A percentile compares a stretch with the other conserved stretches of the same genome.
These are phyloP conservation scores for Stemphylium lycopersici DNA, from an alignment of 2,329 filamentous ascomycete genomes.

Conservation along the genomic window DNA sequence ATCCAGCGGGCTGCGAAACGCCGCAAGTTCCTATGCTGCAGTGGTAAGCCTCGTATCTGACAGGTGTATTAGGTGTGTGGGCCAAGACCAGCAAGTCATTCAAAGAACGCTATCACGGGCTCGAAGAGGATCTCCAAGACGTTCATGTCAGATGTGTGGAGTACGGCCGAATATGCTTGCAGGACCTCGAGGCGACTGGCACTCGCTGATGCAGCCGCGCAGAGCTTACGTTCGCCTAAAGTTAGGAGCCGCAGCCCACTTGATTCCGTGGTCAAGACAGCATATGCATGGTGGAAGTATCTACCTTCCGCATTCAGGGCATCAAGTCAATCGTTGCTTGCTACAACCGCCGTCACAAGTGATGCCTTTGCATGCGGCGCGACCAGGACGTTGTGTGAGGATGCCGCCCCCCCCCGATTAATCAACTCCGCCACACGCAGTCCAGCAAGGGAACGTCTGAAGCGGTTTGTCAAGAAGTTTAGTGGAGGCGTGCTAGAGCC, in stretches of 20 bases:
- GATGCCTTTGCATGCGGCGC: constrained; percentile 33
- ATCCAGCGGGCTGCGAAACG: constrained; percentile 26
- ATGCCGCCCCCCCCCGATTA: constrained; percentile 18
- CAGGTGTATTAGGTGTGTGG: not conserved
- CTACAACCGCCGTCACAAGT: constrained; percentile 29
- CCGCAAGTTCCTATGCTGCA: constrained; percentile 11
- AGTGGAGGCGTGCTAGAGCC: constrained; percentile 20
- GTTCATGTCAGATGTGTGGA: constrained; percentile 9
- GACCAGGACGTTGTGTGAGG: constrained; percentile 31
- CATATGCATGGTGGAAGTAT: constrained; percentile 18
- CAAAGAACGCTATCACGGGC: not conserved
- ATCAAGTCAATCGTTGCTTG: constrained; percentile 27
- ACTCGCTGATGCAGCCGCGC: constrained; percentile 19
- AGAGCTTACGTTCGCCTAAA: constrained; percentile 19
- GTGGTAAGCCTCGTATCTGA: not conserved
- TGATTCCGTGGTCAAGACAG: constrained; percentile 28
- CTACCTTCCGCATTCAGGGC: constrained; percentile 26
- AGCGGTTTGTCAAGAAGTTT: constrained; percentile 33
- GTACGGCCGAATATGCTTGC: constrained; percentile 14
- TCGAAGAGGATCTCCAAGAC: not conserved
- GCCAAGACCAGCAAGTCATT: too few relatives aligned
- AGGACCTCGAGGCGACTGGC: constrained; percentile 8
- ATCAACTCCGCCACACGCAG: constrained; percentile 38
- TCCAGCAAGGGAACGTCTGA: constrained; percentile 38
- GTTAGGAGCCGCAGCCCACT: constrained; percentile 12